Evolutionary conservation across 441 rosid genomes (phyloP), one percentile per base, ranked within the genome.

Genomic region (Sinapis alba): DNA sequence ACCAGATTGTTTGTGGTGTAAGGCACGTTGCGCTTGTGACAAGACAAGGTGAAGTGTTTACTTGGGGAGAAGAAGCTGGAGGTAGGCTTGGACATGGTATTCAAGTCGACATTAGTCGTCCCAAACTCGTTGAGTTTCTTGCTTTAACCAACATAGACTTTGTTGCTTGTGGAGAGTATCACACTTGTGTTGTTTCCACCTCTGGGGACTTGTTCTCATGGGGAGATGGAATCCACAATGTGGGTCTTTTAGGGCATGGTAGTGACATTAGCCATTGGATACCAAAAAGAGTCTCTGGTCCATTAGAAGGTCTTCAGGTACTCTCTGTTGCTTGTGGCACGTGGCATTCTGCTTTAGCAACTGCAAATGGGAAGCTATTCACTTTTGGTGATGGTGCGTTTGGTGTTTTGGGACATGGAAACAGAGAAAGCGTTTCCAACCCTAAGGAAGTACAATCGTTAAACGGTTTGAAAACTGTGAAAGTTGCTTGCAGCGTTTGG

Each of bases 31-130:
- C 91, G 53, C 97, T 92, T 62, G 95, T 94, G 34, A 92, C 98
- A 4, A 92, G 89, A 81, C 98, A 94, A 82, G 98, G 98, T 12
- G 97, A 94, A 80, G 95, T 94, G 51, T 94, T 92, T 79, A 89
- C 97, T 5, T 90, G 97, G 97, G 98, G 98, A 53, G 97, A 92
- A 84, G 98, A 92, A 83, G 85, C 82, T 69, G 97, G 98, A 13
- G 98, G 98, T 18, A 85, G 97, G 80, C 97, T 94, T 58, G 98
- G 97, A 60, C 97, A 92, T 84, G 98, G 98, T 68, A 78, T 79
- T 20, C 86, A 88, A 70, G 78, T 67, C 9, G 93, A 90, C 73
- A 84, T 85, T 58, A 80, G 94, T 73, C 87, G 84, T 57, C 98
- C 97, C 1, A 84, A 58, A 47, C 95, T 94, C 6, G 97, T 94